Evolutionary conservation across 495 filamentous ascomycete species (phyloP).

Genomic region (Neohortaea acidophila): DNA sequence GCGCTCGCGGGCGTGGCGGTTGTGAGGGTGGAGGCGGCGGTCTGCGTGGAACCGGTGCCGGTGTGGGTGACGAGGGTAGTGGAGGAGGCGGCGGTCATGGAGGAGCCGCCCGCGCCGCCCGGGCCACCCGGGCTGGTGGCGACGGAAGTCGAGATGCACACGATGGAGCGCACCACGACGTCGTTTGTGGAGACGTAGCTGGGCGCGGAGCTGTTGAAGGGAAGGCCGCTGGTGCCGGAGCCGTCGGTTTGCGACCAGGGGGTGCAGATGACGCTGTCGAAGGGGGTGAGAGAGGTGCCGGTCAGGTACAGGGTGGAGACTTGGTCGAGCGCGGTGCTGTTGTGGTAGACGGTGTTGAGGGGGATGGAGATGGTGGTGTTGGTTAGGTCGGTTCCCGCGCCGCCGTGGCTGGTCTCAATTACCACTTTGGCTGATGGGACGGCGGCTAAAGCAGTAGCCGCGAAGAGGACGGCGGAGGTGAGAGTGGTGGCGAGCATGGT

Average conservation of each 20-base stretch:
- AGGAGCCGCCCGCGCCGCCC: background rate
- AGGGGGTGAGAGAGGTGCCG: conserved; percentile 3
- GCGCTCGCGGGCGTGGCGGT: background rate
- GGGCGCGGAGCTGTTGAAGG: conserved; percentile 8
- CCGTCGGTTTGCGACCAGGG: conserved; percentile 11
- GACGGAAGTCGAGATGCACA: conserved; percentile 4
- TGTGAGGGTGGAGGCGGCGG: background rate
- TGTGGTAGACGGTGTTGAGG: conserved; percentile 10
- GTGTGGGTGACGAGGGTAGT: background rate
- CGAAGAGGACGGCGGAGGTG: background rate
- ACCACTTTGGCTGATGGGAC: background rate
- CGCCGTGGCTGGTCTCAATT: conserved; percentile 12
- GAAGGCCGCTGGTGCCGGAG: conserved; percentile 5
- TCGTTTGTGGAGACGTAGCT: conserved; percentile 12
- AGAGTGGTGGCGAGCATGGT: background rate
- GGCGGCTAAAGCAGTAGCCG: background rate
- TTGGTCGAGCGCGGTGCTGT: conserved; percentile 7
- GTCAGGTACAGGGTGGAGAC: conserved; percentile 15
- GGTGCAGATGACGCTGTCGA: conserved; percentile 13
- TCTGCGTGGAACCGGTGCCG: background rate
- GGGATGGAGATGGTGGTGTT: conserved; percentile 15
- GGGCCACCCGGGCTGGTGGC: background rate
- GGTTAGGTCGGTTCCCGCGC: conserved; percentile 13
- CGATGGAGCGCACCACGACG: conserved; percentile 10
- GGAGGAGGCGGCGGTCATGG: background rate